Conservation (phyloP, 192 early-diverging fungal genomes). For the Backusella luteola region DNA sequence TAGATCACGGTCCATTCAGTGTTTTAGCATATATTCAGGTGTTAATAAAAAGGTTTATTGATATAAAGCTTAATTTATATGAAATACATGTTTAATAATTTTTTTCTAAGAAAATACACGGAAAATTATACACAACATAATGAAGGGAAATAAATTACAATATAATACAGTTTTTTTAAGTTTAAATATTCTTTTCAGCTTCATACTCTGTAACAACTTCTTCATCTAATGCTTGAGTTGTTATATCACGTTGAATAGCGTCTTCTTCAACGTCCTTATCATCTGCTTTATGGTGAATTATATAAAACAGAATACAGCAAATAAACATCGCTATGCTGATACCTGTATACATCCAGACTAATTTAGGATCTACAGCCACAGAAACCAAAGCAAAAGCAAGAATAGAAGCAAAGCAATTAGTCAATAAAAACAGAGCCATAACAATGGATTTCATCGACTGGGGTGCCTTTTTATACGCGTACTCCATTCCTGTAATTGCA, state of each 20-base stretch:
- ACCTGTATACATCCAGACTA: constrained; percentile 63
- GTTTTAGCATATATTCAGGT: not conserved
- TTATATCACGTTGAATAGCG: constrained; percentile 27
- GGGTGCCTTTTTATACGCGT: constrained; percentile 66
- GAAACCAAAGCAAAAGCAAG: constrained; percentile 59
- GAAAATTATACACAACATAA: not conserved
- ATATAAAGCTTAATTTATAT: not conserved
- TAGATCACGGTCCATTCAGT: not conserved
- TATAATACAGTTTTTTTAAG: not conserved
- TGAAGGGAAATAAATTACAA: not conserved
- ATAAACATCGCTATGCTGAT: constrained; percentile 30
- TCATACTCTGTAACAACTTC: constrained; percentile 17
- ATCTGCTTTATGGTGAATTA: constrained; percentile 56
- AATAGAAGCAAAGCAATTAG: constrained; percentile 51
- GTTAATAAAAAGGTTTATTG: not conserved
- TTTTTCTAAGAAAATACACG: not conserved
- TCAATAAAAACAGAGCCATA: constrained; percentile 65
- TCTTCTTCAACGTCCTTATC: constrained; percentile 34
- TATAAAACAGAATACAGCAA: constrained; percentile 46
- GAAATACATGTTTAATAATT: not conserved
- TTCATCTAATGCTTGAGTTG: not conserved
- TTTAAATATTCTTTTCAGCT: constrained; percentile 15
- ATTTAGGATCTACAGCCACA: constrained; percentile 55
- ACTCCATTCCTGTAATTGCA: constrained; percentile 66
- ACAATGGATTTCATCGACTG: constrained; percentile 66